Percentiles rank a stretch among this genome's conserved stretches.
These are phyloP conservation scores for Melanopsichium pennsylvanicum DNA, from an alignment of 1,284 basidiomycete species.

Conservation along the genomic window DNA sequence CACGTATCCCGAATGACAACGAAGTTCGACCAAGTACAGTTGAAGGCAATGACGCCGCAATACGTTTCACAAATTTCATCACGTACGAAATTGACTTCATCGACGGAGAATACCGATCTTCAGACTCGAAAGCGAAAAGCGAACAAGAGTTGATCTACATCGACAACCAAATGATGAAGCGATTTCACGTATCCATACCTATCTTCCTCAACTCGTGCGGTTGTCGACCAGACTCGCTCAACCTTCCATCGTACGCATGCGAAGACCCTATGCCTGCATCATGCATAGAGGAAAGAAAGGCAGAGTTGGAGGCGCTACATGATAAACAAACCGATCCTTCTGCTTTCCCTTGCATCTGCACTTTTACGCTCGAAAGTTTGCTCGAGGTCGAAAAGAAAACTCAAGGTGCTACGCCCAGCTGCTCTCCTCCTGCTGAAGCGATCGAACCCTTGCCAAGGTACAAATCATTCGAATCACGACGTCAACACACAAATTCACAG, in stretches of 20 bases:
- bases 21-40: slow-evolving; percentile 27
- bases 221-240: slow-evolving; percentile 28
- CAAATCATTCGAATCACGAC: too few relatives aligned
- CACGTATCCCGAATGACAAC: slow-evolving; percentile 25
- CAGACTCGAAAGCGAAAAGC: too few relatives aligned
- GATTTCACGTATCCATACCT: slow-evolving; percentile 25
- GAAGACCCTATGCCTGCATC: slow-evolving; percentile 21
- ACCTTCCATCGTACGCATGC: slow-evolving; percentile 28
- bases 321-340: slow-evolving; percentile 19
- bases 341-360: slow-evolving; percentile 34
- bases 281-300: slow-evolving; percentile 5
- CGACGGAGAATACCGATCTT: slow-evolving; percentile 32
- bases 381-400: slow-evolving; percentile 27
- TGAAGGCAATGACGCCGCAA: slow-evolving; percentile 27
- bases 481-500: too few relatives aligned
- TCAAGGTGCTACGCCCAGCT: too few relatives aligned
- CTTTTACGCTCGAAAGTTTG: slow-evolving; percentile 15
- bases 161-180: slow-evolving; percentile 33
- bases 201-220: slow-evolving; percentile 25
- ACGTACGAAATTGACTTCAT: slow-evolving; percentile 40
- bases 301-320: slow-evolving; percentile 1
- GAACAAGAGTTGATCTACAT: slow-evolving; percentile 17
- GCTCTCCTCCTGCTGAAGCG: too few relatives aligned
- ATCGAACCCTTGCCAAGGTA: too few relatives aligned
- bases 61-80: slow-evolving; percentile 25